Conservation (phyloP, 345 rosid species). For the Hibiscus trionum region DNA sequence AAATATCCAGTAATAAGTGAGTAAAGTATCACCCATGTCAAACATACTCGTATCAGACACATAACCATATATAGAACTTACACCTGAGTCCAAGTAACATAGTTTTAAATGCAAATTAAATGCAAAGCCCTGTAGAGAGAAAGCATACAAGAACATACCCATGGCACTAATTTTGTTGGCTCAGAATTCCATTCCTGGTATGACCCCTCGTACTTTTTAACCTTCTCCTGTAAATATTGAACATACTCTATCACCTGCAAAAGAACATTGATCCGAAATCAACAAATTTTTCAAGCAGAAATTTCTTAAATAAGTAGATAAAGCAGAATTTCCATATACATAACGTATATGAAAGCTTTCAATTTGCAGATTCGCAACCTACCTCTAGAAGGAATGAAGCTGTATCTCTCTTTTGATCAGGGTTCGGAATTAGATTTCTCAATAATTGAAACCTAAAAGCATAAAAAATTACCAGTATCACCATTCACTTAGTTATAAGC, state of each 20-base stretch:
- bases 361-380: neutral
- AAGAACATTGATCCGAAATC: neutral
- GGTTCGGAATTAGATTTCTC: slow-evolving; percentile 84
- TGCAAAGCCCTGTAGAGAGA: neutral
- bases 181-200: slow-evolving; percentile 84
- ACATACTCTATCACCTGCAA: slow-evolving; percentile 86
- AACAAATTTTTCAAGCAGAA: slow-evolving; percentile 7
- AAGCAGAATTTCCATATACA: neutral
- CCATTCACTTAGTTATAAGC: neutral
- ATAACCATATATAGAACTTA: neutral
- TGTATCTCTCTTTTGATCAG: slow-evolving; percentile 89
- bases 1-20: neutral
- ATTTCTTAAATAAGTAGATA: neutral
- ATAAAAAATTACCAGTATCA: neutral
- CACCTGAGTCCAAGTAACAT: neutral
- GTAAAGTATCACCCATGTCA: neutral
- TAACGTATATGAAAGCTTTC: neutral
- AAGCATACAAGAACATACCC: slow-evolving; percentile 43
- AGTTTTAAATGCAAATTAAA: neutral
- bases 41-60: neutral
- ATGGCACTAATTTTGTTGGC: slow-evolving; percentile 70
- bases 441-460: slow-evolving; percentile 81
- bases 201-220: slow-evolving; percentile 78
- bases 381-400: slow-evolving; percentile 97
- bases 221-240: slow-evolving; percentile 73